These are phyloP conservation scores for Psilocybe cubensis DNA, from an alignment of 768 basidiomycete species.

Conservation along the genomic window DNA sequence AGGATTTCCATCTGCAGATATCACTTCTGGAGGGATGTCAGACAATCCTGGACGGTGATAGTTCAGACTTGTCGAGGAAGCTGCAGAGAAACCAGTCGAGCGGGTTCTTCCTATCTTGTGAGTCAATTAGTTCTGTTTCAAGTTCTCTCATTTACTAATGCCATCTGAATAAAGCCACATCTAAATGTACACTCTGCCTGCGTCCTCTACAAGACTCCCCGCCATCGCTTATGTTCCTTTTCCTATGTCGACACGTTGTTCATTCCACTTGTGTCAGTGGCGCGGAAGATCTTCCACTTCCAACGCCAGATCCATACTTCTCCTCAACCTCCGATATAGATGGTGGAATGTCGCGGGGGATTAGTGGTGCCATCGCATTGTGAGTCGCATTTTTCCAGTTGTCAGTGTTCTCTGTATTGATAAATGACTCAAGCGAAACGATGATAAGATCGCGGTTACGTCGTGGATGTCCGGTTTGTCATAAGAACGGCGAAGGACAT, in stretches of 20 bases:
- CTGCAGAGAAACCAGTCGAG: constrained; percentile 78
- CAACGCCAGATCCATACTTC: constrained; percentile 53
- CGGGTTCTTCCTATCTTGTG: constrained; percentile 80
- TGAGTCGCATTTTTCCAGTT: constrained; percentile 47
- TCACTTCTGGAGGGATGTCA: constrained; percentile 93
- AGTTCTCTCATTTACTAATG: not conserved
- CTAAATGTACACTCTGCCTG: constrained; percentile 68
- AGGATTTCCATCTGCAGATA: constrained; percentile 94
- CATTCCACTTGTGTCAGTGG: constrained; percentile 81
- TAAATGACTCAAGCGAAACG: constrained; percentile 56
- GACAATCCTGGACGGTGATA: constrained; percentile 84
- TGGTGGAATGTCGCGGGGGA: constrained; percentile 42
- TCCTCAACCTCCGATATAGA: constrained; percentile 39
- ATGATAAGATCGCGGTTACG: constrained; percentile 65
- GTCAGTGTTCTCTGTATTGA: not conserved
- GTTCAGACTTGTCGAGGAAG: constrained; percentile 65
- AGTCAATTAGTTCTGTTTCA: constrained; percentile 25
- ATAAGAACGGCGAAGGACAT: constrained; percentile 56
- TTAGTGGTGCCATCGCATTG: constrained; percentile 82
- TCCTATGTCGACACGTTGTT: constrained; percentile 87
- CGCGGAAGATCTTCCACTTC: constrained; percentile 61
- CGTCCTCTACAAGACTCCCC: constrained; percentile 54
- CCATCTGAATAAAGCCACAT: constrained; percentile 50
- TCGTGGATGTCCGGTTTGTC: constrained; percentile 81
- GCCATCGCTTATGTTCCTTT: constrained; percentile 68